phyloP scores from a whole-genome alignment of 1,139 yeast genomes.

The Taphrina sp. region DNA sequence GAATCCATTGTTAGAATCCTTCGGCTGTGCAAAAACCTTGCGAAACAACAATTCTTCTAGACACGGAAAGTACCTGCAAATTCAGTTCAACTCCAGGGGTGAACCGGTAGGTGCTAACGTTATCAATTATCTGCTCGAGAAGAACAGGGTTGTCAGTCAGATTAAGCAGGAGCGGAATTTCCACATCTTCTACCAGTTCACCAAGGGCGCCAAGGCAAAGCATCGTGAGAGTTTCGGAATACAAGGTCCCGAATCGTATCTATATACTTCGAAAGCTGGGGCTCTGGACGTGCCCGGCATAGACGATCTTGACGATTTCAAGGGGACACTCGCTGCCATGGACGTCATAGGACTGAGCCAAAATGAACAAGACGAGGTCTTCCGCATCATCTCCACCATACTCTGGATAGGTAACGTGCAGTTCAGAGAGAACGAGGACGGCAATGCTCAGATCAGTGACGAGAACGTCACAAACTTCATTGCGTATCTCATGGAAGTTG shows the following conservation, averaged over 20 bases:
- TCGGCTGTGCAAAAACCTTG: constrained; percentile 97
- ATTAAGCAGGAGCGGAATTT: constrained; percentile 89
- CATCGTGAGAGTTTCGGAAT: constrained; percentile 84
- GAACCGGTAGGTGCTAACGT: constrained; percentile 95
- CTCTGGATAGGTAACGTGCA: constrained; percentile 93
- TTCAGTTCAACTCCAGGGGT: constrained; percentile 73
- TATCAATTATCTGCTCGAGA: constrained; percentile 89
- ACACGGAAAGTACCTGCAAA: constrained; percentile 95
- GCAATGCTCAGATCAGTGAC: constrained; percentile 79
- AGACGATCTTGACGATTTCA: constrained; percentile 74
- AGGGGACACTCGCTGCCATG: constrained; percentile 85
- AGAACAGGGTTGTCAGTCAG: constrained; percentile 93
- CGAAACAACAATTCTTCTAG: constrained; percentile 95
- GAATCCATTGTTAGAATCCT: constrained; percentile 90
- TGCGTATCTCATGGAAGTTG: constrained; percentile 84
- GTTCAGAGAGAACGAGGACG: constrained; percentile 75
- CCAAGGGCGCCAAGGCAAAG: constrained; percentile 82
- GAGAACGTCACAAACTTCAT: constrained; percentile 87
- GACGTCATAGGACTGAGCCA: constrained; percentile 75
- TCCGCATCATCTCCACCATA: constrained; percentile 77
- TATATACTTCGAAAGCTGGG: constrained; percentile 81
- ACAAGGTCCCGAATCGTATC: constrained; percentile 88
- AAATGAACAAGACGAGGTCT: constrained; percentile 84
- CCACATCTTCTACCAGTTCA: constrained; percentile 94
- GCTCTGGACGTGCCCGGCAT: constrained; percentile 85